phyloP scores from a whole-genome alignment of 345 rosid species.

The Boechera divaricarpa region DNA sequence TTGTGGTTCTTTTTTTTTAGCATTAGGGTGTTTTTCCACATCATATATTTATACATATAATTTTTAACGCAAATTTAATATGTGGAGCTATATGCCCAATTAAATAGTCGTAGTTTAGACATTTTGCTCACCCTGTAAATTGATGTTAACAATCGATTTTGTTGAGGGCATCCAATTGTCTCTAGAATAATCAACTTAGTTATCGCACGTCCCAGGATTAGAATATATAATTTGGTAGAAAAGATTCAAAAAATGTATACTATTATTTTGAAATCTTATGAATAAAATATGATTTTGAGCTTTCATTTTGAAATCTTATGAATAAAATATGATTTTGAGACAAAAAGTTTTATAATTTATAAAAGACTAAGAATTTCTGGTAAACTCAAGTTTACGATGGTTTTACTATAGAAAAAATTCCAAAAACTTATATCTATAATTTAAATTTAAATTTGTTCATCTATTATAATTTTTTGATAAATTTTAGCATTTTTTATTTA shows the following conservation, averaged over 20 bases:
- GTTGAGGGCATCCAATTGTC: slow-evolving; percentile 1
- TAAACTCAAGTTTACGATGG: background rate
- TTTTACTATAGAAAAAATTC: background rate
- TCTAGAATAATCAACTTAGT: background rate
- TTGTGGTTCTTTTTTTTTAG: background rate
- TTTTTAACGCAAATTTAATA: background rate
- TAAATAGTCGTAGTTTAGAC: background rate
- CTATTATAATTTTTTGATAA: background rate
- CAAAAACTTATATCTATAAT: too few relatives aligned
- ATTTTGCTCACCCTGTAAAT: background rate
- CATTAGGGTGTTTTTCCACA: background rate
- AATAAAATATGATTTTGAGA: background rate
- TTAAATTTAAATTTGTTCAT: too few relatives aligned
- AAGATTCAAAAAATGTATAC: background rate
- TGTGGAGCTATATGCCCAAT: background rate
- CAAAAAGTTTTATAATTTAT: background rate
- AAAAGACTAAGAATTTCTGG: background rate
- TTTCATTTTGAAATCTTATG: background rate
- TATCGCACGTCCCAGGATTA: background rate
- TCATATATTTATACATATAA: background rate
- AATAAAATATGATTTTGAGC: background rate
- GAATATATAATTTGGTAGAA: background rate
- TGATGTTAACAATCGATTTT: background rate
- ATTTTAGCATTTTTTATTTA: background rate
- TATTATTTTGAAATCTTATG: background rate